Evolutionary conservation across 768 basidiomycete genomes (phyloP).

Genomic region (Calocera viscosa): DNA sequence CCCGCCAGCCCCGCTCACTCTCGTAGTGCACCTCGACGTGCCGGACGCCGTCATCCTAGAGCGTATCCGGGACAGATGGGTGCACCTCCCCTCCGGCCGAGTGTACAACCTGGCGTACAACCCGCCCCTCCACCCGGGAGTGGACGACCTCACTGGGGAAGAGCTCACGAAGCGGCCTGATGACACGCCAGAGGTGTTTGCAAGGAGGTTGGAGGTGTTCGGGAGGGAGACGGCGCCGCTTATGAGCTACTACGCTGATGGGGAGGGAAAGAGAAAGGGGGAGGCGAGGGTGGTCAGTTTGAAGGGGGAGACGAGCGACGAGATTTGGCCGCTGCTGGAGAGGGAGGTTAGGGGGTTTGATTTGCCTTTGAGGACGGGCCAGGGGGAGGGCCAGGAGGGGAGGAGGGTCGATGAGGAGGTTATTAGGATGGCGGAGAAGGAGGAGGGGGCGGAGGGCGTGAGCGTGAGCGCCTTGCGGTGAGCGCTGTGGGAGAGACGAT

Average conservation of each 20-base stretch:
- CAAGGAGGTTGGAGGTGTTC: constrained; percentile 61
- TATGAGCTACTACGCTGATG: constrained; percentile 51
- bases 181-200: constrained; percentile 75
- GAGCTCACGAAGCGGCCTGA: constrained; percentile 78
- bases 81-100: constrained; percentile 75
- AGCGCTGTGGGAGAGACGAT: not conserved
- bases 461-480: not conserved
- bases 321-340: constrained; percentile 82
- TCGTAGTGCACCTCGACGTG: constrained; percentile 81
- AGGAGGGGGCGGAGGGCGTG: not conserved
- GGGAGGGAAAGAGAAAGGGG: constrained; percentile 25
- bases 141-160: constrained; percentile 80
- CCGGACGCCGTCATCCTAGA: constrained; percentile 71
- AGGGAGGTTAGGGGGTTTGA: constrained; percentile 30
- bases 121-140: constrained; percentile 61
- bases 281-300: constrained; percentile 42
- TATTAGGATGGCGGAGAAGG: constrained; percentile 11
- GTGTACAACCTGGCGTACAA: constrained; percentile 88
- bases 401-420: constrained; percentile 16
- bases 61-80: constrained; percentile 79
- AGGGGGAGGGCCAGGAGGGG: constrained; percentile 11
- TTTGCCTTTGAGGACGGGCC: constrained; percentile 8
- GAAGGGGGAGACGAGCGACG: constrained; percentile 64
- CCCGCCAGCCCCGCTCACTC: constrained; percentile 44
- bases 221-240: constrained; percentile 71